These are phyloP conservation scores for Lichtheimia corymbifera DNA, from an alignment of 371 early-diverging fungal species.

Conservation along the genomic window DNA sequence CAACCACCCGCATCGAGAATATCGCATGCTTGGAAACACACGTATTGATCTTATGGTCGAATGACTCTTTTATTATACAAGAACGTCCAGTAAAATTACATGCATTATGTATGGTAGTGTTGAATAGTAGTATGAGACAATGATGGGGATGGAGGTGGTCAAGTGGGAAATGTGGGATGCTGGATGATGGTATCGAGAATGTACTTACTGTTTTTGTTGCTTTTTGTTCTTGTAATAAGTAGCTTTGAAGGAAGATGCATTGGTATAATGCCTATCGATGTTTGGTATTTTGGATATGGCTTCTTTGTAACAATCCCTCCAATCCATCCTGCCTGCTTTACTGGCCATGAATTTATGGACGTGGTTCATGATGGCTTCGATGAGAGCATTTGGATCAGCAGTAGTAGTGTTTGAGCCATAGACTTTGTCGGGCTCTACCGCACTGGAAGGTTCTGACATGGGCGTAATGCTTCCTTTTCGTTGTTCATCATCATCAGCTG, in stretches of 20 bases:
- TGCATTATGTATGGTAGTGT: no score
- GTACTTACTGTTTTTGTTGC: no score
- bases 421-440: not conserved
- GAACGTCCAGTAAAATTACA: no score
- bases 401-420: not conserved
- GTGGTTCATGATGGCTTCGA: not conserved
- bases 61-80: no score
- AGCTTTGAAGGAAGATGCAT: not conserved
- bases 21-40: no score
- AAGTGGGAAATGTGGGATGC: no score
- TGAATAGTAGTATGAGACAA: no score
- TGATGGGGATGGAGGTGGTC: no score
- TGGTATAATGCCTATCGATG: not conserved
- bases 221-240: not conserved
- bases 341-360: not conserved
- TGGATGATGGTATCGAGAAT: no score
- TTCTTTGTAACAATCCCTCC: not conserved
- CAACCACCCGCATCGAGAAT: no score
- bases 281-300: not conserved
- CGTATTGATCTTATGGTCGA: no score
- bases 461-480: slow-evolving; percentile 4
- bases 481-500: no score
- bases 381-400: not conserved
- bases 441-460: slow-evolving; percentile 2
- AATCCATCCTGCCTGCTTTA: slow-evolving; percentile 2